Base-by-base conservation (phyloP, 495 filamentous ascomycete genomes). In the Penicillium chermesinum region DNA sequence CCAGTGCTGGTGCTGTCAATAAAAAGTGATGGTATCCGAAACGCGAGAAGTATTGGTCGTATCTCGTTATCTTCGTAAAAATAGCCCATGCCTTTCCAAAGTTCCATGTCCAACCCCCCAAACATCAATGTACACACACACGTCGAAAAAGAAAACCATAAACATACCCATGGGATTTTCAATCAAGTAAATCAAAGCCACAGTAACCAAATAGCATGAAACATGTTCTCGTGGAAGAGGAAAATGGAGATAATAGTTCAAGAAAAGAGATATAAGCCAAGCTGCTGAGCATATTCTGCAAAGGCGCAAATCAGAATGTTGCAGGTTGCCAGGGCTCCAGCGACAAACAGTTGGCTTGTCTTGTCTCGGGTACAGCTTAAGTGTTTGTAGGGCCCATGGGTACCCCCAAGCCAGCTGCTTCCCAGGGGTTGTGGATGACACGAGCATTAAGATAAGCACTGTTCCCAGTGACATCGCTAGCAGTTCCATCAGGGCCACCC, bases 381-480 rank as follows among this genome's bases (percentile, higher is more conserved):
- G 57, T 55, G 40, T 60, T 56, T 5, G 48, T 22, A 8, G 65
- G 49, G 13, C 60, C 59, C 34, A 72, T 59, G 18, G 66, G 55
- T 34, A 70, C 63, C 1, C 64, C 66, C 17, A 72, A 42, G 2
- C 54, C 53, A 16, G 57, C 61, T 25, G 52, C 35, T 17, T 62
- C 52, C 66, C 66, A 72, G 9, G 60, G 49, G 39, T 58, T 55
- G n/a, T 70, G 63, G 30, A 68, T 61, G 9, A 51, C 57, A 32
- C 63, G 60, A 9, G 58, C 50, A 25, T 57, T 59, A n/a, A 64
- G 46, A 33, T 51, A 63, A 5, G 22, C 37, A 58, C 72, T 45
- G 76, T 74, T 34, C 70, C 73, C 52, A 73, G 72, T 18, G 72
- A 67, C 43, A 63, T 70, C 55, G 69, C 73, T 39, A 69, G 70